Conservation (phyloP, 2,329 filamentous ascomycete genomes). For the Dothideomycetes sp. region DNA sequence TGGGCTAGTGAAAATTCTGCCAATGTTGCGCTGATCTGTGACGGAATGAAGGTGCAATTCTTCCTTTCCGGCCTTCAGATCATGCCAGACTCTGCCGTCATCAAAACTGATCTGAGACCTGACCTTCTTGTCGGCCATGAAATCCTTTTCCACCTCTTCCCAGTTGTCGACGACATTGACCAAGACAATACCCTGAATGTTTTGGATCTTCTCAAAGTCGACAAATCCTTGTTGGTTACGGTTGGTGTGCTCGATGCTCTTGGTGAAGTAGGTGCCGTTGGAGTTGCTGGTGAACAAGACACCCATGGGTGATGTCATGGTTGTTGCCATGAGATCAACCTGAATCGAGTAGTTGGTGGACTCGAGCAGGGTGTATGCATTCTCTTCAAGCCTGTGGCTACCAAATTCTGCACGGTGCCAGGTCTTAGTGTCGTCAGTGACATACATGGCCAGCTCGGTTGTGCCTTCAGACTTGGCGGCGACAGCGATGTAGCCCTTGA, state of each 20-base stretch:
- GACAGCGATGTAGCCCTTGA: slow-evolving; percentile 79
- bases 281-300: slow-evolving; percentile 93
- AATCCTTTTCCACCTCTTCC: slow-evolving; percentile 55
- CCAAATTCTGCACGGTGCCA: slow-evolving; percentile 93
- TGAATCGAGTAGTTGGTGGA: slow-evolving; percentile 98
- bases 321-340: slow-evolving; percentile 75
- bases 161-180: slow-evolving; percentile 86
- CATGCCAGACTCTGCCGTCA: slow-evolving; percentile 77
- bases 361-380: slow-evolving; percentile 86
- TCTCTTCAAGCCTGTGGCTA: slow-evolving; percentile 73
- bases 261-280: slow-evolving; percentile 90
- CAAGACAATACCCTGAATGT: slow-evolving; percentile 85
- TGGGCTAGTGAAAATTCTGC: slow-evolving; percentile 84
- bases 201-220: slow-evolving; percentile 89
- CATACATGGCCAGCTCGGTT: slow-evolving; percentile 83
- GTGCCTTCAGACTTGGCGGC: slow-evolving; percentile 72
- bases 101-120: slow-evolving; percentile 86
- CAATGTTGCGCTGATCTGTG: slow-evolving; percentile 71
- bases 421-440: slow-evolving; percentile 69
- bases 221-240: slow-evolving; percentile 66
- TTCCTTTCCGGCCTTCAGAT: slow-evolving; percentile 53
- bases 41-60: slow-evolving; percentile 82
- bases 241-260: slow-evolving; percentile 88
- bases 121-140: slow-evolving; percentile 52
- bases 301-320: slow-evolving; percentile 63